Evolutionary conservation across 192 early-diverging fungal species (phyloP).

Genomic region (Neocallimastix lanati): DNA sequence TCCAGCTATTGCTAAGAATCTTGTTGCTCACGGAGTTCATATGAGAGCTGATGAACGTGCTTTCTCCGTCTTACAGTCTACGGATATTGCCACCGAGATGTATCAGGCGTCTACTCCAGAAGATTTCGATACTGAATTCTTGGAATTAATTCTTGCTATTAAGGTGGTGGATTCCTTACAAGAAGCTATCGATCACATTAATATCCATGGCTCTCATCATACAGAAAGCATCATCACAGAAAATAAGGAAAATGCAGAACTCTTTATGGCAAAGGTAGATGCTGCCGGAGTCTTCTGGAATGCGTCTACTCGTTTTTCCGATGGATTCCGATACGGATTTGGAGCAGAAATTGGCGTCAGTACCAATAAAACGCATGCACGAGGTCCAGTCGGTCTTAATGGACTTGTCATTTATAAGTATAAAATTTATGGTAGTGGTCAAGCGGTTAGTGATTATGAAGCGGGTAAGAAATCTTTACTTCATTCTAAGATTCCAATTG

Average conservation of each 20-base stretch:
- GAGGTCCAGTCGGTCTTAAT: slow-evolving; percentile 93
- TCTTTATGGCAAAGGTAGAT: slow-evolving; percentile 83
- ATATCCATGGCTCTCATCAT: slow-evolving; percentile 85
- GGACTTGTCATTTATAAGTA: slow-evolving; percentile 98
- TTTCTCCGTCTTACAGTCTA: slow-evolving; percentile 10
- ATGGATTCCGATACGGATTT: slow-evolving; percentile 97
- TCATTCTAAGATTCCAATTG: slow-evolving; percentile 17
- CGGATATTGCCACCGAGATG: slow-evolving; percentile 1
- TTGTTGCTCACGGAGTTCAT: slow-evolving; percentile 39
- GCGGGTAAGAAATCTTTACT: slow-evolving; percentile 49
- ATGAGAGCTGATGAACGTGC: slow-evolving; percentile 40
- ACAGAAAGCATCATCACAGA: slow-evolving; percentile 91
- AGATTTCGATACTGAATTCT: slow-evolving; percentile 83
- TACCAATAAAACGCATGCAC: slow-evolving; percentile 98
- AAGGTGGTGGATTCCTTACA: slow-evolving; percentile 50
- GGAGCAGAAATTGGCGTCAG: slow-evolving; percentile 93
- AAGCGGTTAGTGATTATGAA: slow-evolving; percentile 64
- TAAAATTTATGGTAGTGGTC: slow-evolving; percentile 72
- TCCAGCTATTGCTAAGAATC: slow-evolving; percentile 27
- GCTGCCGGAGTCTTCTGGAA: slow-evolving; percentile 98
- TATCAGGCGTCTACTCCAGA: slow-evolving; percentile 14
- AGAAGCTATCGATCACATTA: slow-evolving; percentile 82
- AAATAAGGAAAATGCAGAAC: slow-evolving; percentile 41
- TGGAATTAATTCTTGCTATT: slow-evolving; percentile 70
- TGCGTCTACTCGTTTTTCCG: slow-evolving; percentile 84